Percentiles rank a stretch among this genome's conserved stretches.
Evolutionary conservation across 441 rosid species (phyloP).

Genomic region (Gossypium gossypioides): DNA sequence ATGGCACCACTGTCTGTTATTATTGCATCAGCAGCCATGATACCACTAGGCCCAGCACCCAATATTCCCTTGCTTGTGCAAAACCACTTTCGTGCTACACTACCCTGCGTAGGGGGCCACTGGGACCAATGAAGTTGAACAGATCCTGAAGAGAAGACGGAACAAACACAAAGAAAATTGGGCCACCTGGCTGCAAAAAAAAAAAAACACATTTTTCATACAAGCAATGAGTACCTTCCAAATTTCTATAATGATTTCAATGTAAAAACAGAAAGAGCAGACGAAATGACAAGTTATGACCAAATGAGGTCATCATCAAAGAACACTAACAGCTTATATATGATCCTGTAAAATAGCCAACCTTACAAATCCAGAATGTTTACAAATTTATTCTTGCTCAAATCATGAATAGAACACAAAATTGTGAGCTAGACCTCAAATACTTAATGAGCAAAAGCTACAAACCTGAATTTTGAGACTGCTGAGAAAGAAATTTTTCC

Average conservation of each 20-base stretch:
- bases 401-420: conserved; percentile 8
- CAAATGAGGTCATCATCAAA: neutral
- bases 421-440: neutral
- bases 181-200: conserved; percentile 93
- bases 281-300: neutral
- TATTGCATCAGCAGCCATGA: conserved; percentile 99
- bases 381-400: neutral
- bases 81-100: conserved; percentile 73
- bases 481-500: conserved; percentile 93
- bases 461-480: conserved; percentile 90
- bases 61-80: conserved; percentile 89
- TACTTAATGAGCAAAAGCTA: conserved; percentile 6
- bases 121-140: conserved; percentile 98
- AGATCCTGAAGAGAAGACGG: conserved; percentile 95
- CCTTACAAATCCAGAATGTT: conserved; percentile 1
- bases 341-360: neutral
- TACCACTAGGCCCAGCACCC: conserved; percentile 99
- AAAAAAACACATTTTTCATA: conserved; percentile 9
- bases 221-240: neutral
- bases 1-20: conserved; percentile 93
- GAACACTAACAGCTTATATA: neutral
- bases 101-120: conserved; percentile 80
- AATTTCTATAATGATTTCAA: neutral
- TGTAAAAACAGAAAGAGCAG: neutral
- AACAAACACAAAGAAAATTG: conserved; percentile 91